Evolutionary conservation across 225 moss, liverwort and hornwort species (phyloP).

Genomic region (Rhytidiadelphus loreus): DNA sequence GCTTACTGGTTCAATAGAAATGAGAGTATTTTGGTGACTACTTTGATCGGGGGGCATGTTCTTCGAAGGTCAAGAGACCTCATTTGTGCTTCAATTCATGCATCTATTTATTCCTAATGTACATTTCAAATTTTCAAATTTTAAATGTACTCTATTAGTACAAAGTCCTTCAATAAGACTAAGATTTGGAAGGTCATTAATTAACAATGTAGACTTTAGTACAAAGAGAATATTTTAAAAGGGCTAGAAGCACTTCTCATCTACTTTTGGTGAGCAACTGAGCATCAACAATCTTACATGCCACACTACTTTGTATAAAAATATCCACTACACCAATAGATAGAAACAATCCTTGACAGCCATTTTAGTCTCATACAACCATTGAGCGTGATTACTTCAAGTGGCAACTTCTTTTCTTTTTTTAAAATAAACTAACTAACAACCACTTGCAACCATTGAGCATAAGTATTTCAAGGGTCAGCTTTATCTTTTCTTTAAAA

Average conservation of each 20-base stretch:
- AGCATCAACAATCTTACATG: not conserved
- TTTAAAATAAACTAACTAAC: not conserved
- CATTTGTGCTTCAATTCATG: not conserved
- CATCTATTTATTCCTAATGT: not conserved
- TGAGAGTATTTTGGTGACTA: fast-evolving
- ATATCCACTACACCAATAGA: not conserved
- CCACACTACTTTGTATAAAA: too few relatives aligned
- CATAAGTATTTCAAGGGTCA: too few relatives aligned
- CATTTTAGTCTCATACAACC: not conserved
- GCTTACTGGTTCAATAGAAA: too few relatives aligned
- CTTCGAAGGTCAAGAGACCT: fast-evolving
- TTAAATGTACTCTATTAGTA: not conserved
- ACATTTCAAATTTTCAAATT: not conserved
- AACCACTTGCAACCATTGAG: not conserved
- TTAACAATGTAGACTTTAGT: not conserved
- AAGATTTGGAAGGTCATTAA: not conserved
- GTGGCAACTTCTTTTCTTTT: not conserved
- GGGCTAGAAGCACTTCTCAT: not conserved
- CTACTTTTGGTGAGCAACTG: not conserved
- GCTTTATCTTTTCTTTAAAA: too few relatives aligned
- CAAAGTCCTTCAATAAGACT: not conserved
- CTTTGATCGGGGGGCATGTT: fast-evolving
- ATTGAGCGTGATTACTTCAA: not conserved
- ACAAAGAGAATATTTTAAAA: not conserved
- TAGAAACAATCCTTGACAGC: too few relatives aligned